phyloP scores from a whole-genome alignment of 495 filamentous ascomycete genomes.

The Annulohypoxylon stygium region DNA sequence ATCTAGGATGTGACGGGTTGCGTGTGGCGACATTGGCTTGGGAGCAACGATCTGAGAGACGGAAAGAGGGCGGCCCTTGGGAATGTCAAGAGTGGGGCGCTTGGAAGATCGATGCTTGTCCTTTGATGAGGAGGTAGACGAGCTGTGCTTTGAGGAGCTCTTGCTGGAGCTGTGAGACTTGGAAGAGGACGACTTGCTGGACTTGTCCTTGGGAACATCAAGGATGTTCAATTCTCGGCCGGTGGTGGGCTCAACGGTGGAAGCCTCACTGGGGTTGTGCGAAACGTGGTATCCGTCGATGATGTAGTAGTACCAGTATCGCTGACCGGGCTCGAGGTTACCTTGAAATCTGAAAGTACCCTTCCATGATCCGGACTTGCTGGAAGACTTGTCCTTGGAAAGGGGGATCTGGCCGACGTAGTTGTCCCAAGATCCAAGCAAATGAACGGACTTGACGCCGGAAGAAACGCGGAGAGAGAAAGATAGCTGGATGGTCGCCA shows the following conservation, averaged over 20 bases:
- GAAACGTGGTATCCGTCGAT: constrained; percentile 99
- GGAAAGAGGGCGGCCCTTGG: constrained; percentile 87
- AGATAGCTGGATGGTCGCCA: constrained; percentile 86
- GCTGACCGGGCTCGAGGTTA: constrained; percentile 83
- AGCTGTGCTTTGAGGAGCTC: constrained; percentile 55
- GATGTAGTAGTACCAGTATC: constrained; percentile 99
- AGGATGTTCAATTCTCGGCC: constrained; percentile 90
- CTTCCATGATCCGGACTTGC: constrained; percentile 88
- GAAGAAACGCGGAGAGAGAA: constrained; percentile 95
- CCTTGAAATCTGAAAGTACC: constrained; percentile 97
- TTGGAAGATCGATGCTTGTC: constrained; percentile 56
- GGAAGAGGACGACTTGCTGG: constrained; percentile 63
- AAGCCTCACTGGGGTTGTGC: constrained; percentile 91
- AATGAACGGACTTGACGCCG: constrained; percentile 97
- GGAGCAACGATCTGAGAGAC: constrained; percentile 91
- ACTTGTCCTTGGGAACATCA: constrained; percentile 66
- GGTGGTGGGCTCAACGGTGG: constrained; percentile 95
- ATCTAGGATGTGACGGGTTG: constrained; percentile 85
- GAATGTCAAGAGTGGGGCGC: constrained; percentile 69
- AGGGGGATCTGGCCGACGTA: constrained; percentile 93
- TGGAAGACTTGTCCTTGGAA: constrained; percentile 81
- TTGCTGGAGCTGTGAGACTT: constrained; percentile 62
- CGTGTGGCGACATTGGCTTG: constrained; percentile 87
- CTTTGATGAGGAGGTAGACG: constrained; percentile 54
- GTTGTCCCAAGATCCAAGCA: constrained; percentile 98